phyloP scores from a whole-genome alignment of 2,329 filamentous ascomycete species.

The Colletotrichum horii region DNA sequence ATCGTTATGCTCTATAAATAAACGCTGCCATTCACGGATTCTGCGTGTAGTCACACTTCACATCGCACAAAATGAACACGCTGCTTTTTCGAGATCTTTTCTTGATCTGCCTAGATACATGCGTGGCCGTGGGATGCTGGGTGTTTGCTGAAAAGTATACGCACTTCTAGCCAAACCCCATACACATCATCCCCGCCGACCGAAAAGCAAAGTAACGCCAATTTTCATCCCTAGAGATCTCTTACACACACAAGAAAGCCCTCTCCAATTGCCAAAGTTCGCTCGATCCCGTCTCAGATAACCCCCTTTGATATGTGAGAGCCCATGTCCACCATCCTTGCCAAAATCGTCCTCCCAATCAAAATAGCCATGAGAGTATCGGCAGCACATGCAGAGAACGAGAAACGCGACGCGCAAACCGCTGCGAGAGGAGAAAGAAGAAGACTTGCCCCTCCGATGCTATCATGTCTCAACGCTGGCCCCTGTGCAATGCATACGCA shows the following conservation, averaged over 20 bases:
- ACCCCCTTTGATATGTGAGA: background rate
- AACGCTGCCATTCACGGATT: background rate
- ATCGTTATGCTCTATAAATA: background rate
- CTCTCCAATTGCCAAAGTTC: background rate
- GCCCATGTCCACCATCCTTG: slow-evolving; percentile 1
- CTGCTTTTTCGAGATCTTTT: background rate
- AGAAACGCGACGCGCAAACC: background rate
- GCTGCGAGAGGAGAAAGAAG: background rate
- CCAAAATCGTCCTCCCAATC: slow-evolving; percentile 13
- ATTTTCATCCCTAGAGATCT: slow-evolving; percentile 14
- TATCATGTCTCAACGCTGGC: slow-evolving; percentile 1
- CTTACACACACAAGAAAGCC: slow-evolving; percentile 19
- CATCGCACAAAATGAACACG: background rate
- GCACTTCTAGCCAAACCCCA: background rate
- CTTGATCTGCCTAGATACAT: slow-evolving; percentile 14
- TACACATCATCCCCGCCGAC: background rate
- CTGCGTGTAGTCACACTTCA: background rate
- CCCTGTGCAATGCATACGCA: slow-evolving; percentile 4
- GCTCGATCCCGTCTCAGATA: slow-evolving; percentile 7
- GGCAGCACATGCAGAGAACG: background rate
- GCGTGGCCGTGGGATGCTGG: slow-evolving; percentile 3
- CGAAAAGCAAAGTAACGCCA: slow-evolving; percentile 11
- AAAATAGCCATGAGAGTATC: slow-evolving; percentile 12
- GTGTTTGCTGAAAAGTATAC: background rate
- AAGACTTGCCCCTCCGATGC: background rate